Evolutionary conservation across 768 basidiomycete species (phyloP), one percentile per base, ranked within the genome.

Genomic region (Albatrellus ellisii): DNA sequence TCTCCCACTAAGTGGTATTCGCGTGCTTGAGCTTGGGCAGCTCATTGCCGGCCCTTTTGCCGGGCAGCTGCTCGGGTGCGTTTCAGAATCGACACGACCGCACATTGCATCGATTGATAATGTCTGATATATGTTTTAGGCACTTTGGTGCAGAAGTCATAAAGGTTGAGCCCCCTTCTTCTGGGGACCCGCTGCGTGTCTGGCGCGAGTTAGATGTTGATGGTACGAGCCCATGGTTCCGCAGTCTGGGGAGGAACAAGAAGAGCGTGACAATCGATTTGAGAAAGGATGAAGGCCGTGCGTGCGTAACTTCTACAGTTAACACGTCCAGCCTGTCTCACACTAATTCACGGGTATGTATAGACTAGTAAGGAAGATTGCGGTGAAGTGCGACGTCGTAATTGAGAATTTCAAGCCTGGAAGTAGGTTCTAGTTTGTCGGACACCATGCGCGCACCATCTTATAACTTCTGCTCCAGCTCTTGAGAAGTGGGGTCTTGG

Each of bases 371-470:
- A 73, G 68, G 43, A 61, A 58, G 45, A 69, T 82, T 14, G 78
- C 79, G 7, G 55, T 70, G 29, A 72, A 70, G 51, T 77, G 74
- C 29, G 78, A 82, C 45, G 79, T 83, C 11, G 52, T 82, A 4
- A 43, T 83, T 24, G 79, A 82, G 56, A 82, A 81, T 53, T 81
- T 82, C 60, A 80, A 78, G 48, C 79, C 79, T 10, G 79, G 80
- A 41, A 82, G 79, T 80, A 48, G 37, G 77, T 63, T 9, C 10
- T 26, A 34, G 4, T 6, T 6, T 17, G 0, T 14, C 11, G 18
- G 21, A 1, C 17, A 28, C 15, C 6, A 6, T 24, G 32, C 17
- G 22, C 12, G 20, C n/a, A 14, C n/a, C 27, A 32, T 22, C 41
- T 31, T 17, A 47, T 24, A 18, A 25, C 28, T 35, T 29, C 22